Evolutionary conservation across 2,329 filamentous ascomycete species (phyloP), one percentile per base, ranked within the genome.

Genomic region (Pseudogymnoascus sp.): DNA sequence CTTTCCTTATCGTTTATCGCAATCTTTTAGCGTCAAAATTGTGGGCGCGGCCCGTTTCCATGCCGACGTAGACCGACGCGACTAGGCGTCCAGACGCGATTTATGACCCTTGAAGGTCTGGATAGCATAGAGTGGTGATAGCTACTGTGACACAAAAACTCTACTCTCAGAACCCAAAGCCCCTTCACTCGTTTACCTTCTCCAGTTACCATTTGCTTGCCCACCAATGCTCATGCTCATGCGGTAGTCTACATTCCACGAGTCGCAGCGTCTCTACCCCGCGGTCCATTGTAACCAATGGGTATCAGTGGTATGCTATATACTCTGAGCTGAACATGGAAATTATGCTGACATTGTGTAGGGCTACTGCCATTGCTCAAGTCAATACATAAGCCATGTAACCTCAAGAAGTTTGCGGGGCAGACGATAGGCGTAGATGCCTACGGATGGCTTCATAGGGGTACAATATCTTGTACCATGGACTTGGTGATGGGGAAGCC

Each of bases 391-490:
- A 92, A 89, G 71, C 89, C 89, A 71, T 89, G 85, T 59, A 89
- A 90, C 68, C 80, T 99, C 63, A 95, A 92, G 73, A 92, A 92
- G 70, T 97, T 89, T 74, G 78, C 83, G 10, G 94, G 93, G 59
- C 87, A 96, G 75, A 96, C 89, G 1, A 82, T 99, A 54, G 95
- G 89, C n/a, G 87, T 99, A 36, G 94, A 99, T 74, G 93, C 89
- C 62, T 99, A 99, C 80, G 94, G 93, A 73, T 99, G 95, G 94
- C 85, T 99, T 61, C 94, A 99, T 75, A 88, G 94, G 67, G 95
- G 92, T 60, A 92, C 92, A 54, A 87, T 95, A 66, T 84, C 90
- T 58, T 97, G 93, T 77, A 91, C 93, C 65, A 85, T 94, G 69
- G 94, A 97, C 70, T 82, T 99, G 65, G 94, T 92, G 36, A 83